Conservation (phyloP, 2,329 filamentous ascomycete species). For the Graphiopsis chlorocephala region DNA sequence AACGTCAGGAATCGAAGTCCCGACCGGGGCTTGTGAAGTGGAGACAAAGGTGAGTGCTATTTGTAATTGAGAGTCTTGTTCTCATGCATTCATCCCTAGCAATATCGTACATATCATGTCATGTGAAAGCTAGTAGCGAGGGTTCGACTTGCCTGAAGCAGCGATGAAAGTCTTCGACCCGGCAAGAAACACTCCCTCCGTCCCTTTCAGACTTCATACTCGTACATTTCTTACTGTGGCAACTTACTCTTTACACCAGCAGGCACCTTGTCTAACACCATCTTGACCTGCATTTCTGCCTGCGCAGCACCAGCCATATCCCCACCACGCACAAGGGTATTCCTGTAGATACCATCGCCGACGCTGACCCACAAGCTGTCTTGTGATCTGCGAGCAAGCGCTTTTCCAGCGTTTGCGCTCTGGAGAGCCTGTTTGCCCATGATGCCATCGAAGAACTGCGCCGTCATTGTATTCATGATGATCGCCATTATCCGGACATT, state of each 20-base stretch:
- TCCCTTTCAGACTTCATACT: neutral
- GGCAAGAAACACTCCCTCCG: neutral
- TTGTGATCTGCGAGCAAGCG: slow-evolving; percentile 53
- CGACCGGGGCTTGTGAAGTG: neutral
- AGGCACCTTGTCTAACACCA: slow-evolving; percentile 25
- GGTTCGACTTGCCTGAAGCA: neutral
- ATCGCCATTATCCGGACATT: slow-evolving; percentile 83
- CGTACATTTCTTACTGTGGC: neutral
- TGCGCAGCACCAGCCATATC: slow-evolving; percentile 28
- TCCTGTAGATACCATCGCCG: slow-evolving; percentile 72
- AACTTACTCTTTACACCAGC: slow-evolving; percentile 9
- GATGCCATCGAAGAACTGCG: slow-evolving; percentile 75
- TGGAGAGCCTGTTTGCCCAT: slow-evolving; percentile 62
- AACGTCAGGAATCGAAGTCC: neutral
- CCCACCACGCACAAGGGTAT: slow-evolving; percentile 71
- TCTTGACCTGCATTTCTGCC: slow-evolving; percentile 23
- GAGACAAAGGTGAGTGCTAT: neutral
- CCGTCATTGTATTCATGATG: slow-evolving; percentile 80
- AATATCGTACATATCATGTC: neutral
- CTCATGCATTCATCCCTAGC: neutral
- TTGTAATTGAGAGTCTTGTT: neutral
- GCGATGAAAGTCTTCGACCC: neutral
- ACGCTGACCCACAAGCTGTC: slow-evolving; percentile 54
- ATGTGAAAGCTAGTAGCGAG: neutral
- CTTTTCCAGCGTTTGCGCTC: slow-evolving; percentile 49